These are phyloP conservation scores for Trypanosoma brucei DNA, from an alignment of 208 protist genomes.

Conservation along the genomic window DNA sequence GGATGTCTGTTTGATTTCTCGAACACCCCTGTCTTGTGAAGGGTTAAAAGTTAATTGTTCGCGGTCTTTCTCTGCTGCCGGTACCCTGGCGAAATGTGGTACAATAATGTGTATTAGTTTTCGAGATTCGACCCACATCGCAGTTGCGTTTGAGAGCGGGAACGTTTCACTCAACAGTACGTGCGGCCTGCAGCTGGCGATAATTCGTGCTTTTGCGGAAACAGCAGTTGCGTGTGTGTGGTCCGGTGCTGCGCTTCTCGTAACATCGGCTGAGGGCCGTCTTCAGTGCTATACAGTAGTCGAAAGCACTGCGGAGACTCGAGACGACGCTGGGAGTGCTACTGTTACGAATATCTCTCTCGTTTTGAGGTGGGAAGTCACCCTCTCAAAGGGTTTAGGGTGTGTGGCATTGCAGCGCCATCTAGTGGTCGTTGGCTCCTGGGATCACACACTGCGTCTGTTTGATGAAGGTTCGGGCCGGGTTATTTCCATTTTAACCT, in stretches of 20 bases:
- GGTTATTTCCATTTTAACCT: conserved; percentile 56
- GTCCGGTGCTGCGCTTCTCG: conserved; percentile 31
- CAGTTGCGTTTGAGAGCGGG: conserved; percentile 71
- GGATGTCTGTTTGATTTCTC: conserved; percentile 13
- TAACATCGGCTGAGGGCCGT: conserved; percentile 57
- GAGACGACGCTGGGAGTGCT: background rate
- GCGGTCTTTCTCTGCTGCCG: conserved; percentile 34
- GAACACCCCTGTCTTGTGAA: background rate
- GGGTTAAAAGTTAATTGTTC: conserved; percentile 19
- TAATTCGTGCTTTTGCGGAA: conserved; percentile 67
- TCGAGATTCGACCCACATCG: conserved; percentile 21
- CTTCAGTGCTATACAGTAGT: conserved; percentile 59
- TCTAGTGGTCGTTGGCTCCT: conserved; percentile 55
- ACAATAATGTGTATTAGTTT: conserved; percentile 69
- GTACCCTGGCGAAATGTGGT: conserved; percentile 56
- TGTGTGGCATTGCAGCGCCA: conserved; percentile 43
- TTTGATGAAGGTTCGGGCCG: conserved; percentile 41
- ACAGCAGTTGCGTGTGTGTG: conserved; percentile 61
- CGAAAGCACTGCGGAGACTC: background rate
- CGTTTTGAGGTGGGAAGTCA: conserved; percentile 37
- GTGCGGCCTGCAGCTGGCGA: conserved; percentile 22
- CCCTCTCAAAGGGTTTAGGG: conserved; percentile 59
- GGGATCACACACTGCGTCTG: conserved; percentile 73
- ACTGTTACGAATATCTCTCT: conserved; percentile 17
- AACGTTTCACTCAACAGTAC: conserved; percentile 44